phyloP scores from a whole-genome alignment of 2,329 filamentous ascomycete species.

The Pyrenochaeta sp. region DNA sequence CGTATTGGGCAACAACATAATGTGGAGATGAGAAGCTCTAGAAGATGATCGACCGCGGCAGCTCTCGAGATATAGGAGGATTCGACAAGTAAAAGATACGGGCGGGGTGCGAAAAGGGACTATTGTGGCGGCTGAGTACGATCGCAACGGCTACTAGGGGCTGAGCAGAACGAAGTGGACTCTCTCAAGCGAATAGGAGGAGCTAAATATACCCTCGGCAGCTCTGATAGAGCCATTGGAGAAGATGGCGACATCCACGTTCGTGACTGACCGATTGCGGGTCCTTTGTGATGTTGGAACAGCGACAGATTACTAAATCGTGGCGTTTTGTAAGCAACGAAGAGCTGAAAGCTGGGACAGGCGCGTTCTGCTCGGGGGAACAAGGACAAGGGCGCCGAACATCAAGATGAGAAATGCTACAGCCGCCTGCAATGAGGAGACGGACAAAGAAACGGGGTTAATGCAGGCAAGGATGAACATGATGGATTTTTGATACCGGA shows the following conservation, averaged over 20 bases:
- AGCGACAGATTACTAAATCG: not conserved
- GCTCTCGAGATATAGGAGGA: too few species aligned
- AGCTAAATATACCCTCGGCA: too few species aligned
- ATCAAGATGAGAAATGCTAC: not conserved
- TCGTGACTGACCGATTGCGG: not conserved
- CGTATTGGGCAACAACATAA: not conserved
- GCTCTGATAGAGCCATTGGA: not conserved
- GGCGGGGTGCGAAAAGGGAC: not conserved
- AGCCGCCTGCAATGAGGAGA: not conserved
- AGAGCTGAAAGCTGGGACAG: not conserved
- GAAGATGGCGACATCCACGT: not conserved
- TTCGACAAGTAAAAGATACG: not conserved
- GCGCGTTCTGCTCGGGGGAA: not conserved
- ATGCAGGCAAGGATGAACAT: too few species aligned
- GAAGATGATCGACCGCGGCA: too few species aligned
- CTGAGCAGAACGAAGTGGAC: too few species aligned
- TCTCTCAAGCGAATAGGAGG: too few species aligned
- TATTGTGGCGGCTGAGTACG: constrained; percentile 7
- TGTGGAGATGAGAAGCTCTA: not conserved
- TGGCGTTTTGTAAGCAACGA: not conserved
- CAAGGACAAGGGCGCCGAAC: not conserved
- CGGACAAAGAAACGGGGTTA: not conserved
- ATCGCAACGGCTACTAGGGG: not conserved
- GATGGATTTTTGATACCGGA: too few species aligned
- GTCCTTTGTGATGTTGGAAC: not conserved